Conservation (phyloP, 2,329 filamentous ascomycete species). For the Alternaria angustiovoidea region DNA sequence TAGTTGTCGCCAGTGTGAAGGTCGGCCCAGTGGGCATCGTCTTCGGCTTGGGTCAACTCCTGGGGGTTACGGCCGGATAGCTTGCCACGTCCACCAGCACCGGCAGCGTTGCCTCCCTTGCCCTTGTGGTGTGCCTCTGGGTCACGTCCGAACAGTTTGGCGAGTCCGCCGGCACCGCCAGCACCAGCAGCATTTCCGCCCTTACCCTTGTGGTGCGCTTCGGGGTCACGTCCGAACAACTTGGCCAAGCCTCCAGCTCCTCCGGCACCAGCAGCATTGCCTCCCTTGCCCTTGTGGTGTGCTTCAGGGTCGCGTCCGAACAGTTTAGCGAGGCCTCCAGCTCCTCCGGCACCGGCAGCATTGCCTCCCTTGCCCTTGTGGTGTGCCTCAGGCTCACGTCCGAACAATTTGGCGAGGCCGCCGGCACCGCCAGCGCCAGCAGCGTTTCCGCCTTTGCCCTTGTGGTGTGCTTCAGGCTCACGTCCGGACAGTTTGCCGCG, state of each 20-base stretch:
- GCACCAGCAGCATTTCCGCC: background rate
- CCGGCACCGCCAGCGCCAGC: background rate
- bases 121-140: slow-evolving; percentile 11
- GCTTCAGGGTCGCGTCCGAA: background rate
- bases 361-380: slow-evolving; percentile 19
- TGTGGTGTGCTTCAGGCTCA: slow-evolving; percentile 8
- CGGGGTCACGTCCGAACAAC: background rate
- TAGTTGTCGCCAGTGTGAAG: slow-evolving; percentile 4
- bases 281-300: slow-evolving; percentile 17
- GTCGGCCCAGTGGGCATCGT: background rate
- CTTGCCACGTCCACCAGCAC: background rate
- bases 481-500: background rate
- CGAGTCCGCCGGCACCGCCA: background rate
- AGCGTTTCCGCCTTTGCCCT: slow-evolving; percentile 6
- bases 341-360: background rate
- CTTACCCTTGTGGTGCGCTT: slow-evolving; percentile 15
- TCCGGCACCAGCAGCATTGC: background rate
- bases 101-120: slow-evolving; percentile 11
- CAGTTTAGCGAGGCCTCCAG: background rate
- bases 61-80: background rate
- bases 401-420: background rate
- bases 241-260: background rate
- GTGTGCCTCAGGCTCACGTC: slow-evolving; percentile 1
- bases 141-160: background rate
- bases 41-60: background rate